phyloP scores from a whole-genome alignment of 2,329 filamentous ascomycete genomes.

The Aspergillus sp. region DNA sequence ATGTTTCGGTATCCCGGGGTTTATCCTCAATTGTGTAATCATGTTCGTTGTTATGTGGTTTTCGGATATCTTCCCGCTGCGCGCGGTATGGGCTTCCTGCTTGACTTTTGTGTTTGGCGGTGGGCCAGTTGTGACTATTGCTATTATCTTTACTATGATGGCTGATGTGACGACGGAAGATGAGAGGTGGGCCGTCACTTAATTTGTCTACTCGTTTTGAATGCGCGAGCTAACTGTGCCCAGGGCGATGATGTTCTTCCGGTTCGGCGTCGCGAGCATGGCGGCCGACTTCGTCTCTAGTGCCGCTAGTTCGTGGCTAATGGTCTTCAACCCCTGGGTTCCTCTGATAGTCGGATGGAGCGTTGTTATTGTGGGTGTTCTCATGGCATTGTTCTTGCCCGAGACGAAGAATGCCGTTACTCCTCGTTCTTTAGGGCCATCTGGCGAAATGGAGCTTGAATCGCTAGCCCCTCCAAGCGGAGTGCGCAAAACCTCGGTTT shows the following conservation, averaged over 20 bases:
- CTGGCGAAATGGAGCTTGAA: conserved; percentile 30
- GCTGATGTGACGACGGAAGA: conserved; percentile 51
- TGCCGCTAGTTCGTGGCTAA: conserved; percentile 41
- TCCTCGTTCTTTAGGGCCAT: conserved; percentile 1
- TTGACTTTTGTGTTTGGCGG: conserved; percentile 49
- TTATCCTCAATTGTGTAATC: conserved; percentile 37
- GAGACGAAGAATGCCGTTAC: conserved; percentile 39
- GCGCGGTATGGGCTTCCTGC: conserved; percentile 50
- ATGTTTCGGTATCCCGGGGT: conserved; percentile 42
- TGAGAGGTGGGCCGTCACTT: conserved; percentile 33
- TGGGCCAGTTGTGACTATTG: conserved; percentile 48
- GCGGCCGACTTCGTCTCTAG: conserved; percentile 41
- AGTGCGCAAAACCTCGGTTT: conserved; percentile 15
- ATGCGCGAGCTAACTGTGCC: neutral
- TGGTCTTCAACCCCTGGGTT: conserved; percentile 42
- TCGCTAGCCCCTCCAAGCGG: conserved; percentile 21
- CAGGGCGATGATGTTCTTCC: conserved; percentile 43
- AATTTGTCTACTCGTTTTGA: neutral
- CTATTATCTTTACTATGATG: conserved; percentile 52
- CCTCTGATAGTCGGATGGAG: conserved; percentile 38
- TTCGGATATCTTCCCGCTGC: conserved; percentile 44
- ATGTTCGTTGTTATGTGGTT: conserved; percentile 38
- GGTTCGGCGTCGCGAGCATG: conserved; percentile 41
- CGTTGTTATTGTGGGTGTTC: conserved; percentile 33
- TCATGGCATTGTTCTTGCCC: conserved; percentile 35